Conservation (phyloP, 352 stramenopile genomes). For the Phytophthora cactorum region DNA sequence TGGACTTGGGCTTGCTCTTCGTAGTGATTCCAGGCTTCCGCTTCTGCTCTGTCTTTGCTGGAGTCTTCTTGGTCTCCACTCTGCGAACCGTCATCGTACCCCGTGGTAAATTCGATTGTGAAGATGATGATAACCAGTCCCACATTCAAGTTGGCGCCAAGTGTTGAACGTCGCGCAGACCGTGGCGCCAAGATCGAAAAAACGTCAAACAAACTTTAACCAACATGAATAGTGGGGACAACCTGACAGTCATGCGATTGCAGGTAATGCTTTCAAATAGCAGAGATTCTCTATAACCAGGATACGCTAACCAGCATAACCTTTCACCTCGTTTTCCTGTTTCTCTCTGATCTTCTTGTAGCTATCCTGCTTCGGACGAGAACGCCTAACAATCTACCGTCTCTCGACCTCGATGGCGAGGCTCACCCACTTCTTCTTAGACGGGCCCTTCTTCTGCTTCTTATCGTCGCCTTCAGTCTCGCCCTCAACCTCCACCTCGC, state of each 20-base stretch:
- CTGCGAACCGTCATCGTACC: slow-evolving; percentile 28
- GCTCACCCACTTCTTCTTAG: slow-evolving; percentile 83
- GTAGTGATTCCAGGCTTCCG: slow-evolving; percentile 17
- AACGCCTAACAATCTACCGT: slow-evolving; percentile 56
- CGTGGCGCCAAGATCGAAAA: slow-evolving; percentile 20
- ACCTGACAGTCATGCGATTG: slow-evolving; percentile 20
- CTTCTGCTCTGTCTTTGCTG: slow-evolving; percentile 16
- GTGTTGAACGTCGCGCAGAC: slow-evolving; percentile 6
- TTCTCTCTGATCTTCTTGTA: slow-evolving; percentile 9
- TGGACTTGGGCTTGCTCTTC: slow-evolving; percentile 38
- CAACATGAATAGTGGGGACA: slow-evolving; percentile 1
- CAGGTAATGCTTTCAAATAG: slow-evolving; percentile 1
- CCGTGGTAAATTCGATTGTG: slow-evolving; percentile 19
- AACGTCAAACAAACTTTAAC: neutral
- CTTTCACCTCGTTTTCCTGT: neutral
- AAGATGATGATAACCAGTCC: slow-evolving; percentile 11
- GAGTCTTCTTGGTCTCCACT: slow-evolving; percentile 26
- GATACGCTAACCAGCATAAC: neutral
- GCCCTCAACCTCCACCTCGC: slow-evolving; percentile 23
- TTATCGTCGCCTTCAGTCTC: slow-evolving; percentile 24
- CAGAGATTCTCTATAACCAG: slow-evolving; percentile 19
- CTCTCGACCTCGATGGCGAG: slow-evolving; percentile 64
- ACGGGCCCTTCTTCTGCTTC: slow-evolving; percentile 52
- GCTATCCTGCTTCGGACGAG: slow-evolving; percentile 9
- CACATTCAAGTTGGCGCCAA: slow-evolving; percentile 30